Conservation (phyloP, 2,329 filamentous ascomycete genomes). For the Phaeosphaeriaceae sp. region DNA sequence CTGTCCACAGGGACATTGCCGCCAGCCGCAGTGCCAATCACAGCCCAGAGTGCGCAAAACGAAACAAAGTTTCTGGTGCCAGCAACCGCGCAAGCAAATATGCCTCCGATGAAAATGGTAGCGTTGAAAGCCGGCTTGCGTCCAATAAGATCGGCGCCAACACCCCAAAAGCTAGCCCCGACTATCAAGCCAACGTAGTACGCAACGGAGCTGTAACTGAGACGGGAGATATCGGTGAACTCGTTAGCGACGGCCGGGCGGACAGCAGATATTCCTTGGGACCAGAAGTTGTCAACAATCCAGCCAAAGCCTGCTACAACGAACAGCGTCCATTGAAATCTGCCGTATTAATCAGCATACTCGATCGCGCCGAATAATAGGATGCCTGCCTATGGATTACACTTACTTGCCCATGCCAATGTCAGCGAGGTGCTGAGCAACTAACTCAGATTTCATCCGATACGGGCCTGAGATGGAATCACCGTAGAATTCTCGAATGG, state of each 20-base stretch:
- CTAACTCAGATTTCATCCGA: conserved; percentile 40
- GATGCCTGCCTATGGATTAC: background rate
- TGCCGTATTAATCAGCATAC: background rate
- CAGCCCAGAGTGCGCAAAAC: conserved; percentile 14
- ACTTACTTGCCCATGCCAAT: conserved; percentile 16
- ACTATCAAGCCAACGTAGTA: conserved; percentile 39
- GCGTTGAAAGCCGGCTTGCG: conserved; percentile 17
- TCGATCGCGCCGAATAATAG: background rate
- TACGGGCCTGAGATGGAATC: conserved; percentile 40
- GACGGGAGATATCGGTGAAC: conserved; percentile 13
- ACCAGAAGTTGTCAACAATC: conserved; percentile 55
- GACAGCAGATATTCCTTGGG: conserved; percentile 28
- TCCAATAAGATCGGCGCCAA: conserved; percentile 15
- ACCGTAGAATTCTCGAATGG: conserved; percentile 49
- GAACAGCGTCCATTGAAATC: conserved; percentile 66
- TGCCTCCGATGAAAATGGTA: conserved; percentile 6
- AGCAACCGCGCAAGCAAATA: conserved; percentile 18
- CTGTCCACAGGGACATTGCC: conserved; percentile 67
- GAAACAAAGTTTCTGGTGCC: conserved; percentile 19
- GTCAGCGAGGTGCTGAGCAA: conserved; percentile 10
- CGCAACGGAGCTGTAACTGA: conserved; percentile 45
- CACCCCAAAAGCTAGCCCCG: conserved; percentile 51
- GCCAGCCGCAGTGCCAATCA: conserved; percentile 14
- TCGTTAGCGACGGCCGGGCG: conserved; percentile 13
- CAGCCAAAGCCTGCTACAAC: conserved; percentile 60